phyloP scores from a whole-genome alignment of 768 basidiomycete species.

The Mycena floridula region DNA sequence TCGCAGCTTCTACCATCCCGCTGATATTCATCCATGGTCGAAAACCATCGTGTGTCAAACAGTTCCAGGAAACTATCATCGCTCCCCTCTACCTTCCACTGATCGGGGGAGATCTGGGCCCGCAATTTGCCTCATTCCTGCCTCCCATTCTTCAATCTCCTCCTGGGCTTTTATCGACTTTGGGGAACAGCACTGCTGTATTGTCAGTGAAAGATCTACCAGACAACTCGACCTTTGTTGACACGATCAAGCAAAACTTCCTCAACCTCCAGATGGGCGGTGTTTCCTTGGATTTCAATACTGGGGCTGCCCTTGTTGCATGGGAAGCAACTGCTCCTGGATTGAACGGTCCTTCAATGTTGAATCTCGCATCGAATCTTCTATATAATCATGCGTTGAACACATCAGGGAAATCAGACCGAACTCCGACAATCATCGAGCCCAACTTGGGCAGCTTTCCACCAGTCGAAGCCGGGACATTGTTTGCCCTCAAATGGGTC shows the following conservation, averaged over 20 bases:
- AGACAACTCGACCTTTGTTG: constrained; percentile 56
- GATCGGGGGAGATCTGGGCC: constrained; percentile 31
- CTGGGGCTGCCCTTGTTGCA: constrained; percentile 51
- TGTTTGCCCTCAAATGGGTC: constrained; percentile 65
- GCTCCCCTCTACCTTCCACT: constrained; percentile 51
- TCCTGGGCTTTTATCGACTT: constrained; percentile 38
- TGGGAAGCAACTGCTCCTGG: constrained; percentile 68
- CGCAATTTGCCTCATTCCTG: constrained; percentile 25
- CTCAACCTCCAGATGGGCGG: constrained; percentile 59
- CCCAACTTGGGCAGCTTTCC: constrained; percentile 58
- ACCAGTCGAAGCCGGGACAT: constrained; percentile 44
- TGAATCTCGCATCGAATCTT: constrained; percentile 66
- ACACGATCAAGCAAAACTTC: constrained; percentile 44
- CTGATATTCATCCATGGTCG: constrained; percentile 54
- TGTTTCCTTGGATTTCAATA: constrained; percentile 50
- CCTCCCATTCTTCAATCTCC: constrained; percentile 47
- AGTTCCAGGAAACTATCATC: constrained; percentile 27
- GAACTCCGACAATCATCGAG: constrained; percentile 44
- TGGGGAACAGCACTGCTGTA: constrained; percentile 34
- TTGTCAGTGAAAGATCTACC: constrained; percentile 36
- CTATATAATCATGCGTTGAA: constrained; percentile 61
- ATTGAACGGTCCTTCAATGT: constrained; percentile 47
- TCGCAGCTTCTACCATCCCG: constrained; percentile 63
- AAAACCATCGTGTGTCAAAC: constrained; percentile 42
- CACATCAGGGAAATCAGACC: constrained; percentile 29